phyloP scores from a whole-genome alignment of 208 protist species.

The Trypanosoma theileri region DNA sequence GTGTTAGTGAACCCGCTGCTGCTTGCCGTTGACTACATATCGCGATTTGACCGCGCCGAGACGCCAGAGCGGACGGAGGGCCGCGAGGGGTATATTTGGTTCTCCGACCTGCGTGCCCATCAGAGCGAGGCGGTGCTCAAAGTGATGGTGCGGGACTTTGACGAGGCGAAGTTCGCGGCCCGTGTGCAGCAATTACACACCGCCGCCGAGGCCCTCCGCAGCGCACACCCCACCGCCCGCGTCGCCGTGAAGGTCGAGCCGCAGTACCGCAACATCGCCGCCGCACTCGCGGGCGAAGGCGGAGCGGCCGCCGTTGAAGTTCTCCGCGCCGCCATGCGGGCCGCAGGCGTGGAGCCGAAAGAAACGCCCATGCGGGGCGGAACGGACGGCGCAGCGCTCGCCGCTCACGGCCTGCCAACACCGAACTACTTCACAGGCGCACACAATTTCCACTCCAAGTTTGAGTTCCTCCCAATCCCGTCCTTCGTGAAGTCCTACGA shows the following conservation, averaged over 20 bases:
- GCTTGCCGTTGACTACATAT: slow-evolving; percentile 82
- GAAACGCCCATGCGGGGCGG: slow-evolving; percentile 83
- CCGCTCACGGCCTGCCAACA: slow-evolving; percentile 63
- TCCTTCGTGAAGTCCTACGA: slow-evolving; percentile 84
- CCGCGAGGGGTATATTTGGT: slow-evolving; percentile 85
- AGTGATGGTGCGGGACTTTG: slow-evolving; percentile 76
- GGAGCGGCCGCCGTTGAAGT: slow-evolving; percentile 68
- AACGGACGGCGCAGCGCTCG: slow-evolving; percentile 79
- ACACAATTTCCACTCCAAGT: slow-evolving; percentile 88
- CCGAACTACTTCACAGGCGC: slow-evolving; percentile 88
- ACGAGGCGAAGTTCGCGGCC: slow-evolving; percentile 45
- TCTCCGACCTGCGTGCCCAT: slow-evolving; percentile 60
- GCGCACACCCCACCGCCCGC: slow-evolving; percentile 63
- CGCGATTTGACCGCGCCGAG: slow-evolving; percentile 58
- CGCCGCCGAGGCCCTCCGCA: slow-evolving; percentile 48
- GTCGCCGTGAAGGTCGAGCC: slow-evolving; percentile 61
- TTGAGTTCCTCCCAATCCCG: slow-evolving; percentile 81
- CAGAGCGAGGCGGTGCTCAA: slow-evolving; percentile 44
- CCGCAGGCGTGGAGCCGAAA: slow-evolving; percentile 64
- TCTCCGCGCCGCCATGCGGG: slow-evolving; percentile 60
- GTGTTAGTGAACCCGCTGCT: slow-evolving; percentile 85
- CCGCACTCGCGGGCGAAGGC: slow-evolving; percentile 58
- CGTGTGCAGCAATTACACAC: slow-evolving; percentile 53
- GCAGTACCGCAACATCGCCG: slow-evolving; percentile 76
- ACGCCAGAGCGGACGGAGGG: slow-evolving; percentile 80